phyloP scores from a whole-genome alignment of 1,139 yeast species.

The Hemisphaericaspora lyxosophila region DNA sequence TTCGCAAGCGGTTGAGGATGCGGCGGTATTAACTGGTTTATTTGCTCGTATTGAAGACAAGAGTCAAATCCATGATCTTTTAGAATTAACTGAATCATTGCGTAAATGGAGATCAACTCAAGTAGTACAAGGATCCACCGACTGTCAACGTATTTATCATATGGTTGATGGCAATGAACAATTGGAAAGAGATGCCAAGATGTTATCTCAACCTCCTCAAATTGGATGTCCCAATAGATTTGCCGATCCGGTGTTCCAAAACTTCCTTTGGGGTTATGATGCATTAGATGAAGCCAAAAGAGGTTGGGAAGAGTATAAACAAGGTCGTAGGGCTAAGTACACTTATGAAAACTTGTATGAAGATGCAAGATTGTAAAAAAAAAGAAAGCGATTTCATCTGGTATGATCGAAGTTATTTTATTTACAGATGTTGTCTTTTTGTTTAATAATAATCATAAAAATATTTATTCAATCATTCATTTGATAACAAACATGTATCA shows the following conservation, averaged over 20 bases:
- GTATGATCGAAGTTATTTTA: not conserved
- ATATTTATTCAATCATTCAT: too few relatives aligned
- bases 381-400: too few relatives aligned
- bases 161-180: slow-evolving; percentile 25
- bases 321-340: slow-evolving; percentile 12
- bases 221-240: slow-evolving; percentile 26
- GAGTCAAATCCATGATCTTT: slow-evolving; percentile 15
- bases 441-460: too few relatives aligned
- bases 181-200: slow-evolving; percentile 18
- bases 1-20: slow-evolving; percentile 38
- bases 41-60: slow-evolving; percentile 13
- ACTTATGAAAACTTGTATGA: slow-evolving; percentile 13
- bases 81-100: slow-evolving; percentile 17
- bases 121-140: slow-evolving; percentile 24
- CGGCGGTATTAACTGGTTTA: slow-evolving; percentile 21
- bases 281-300: slow-evolving; percentile 23
- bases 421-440: not conserved
- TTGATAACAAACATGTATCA: too few relatives aligned
- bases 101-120: slow-evolving; percentile 26
- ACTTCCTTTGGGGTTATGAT: slow-evolving; percentile 25
- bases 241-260: slow-evolving; percentile 27
- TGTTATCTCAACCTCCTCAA: slow-evolving; percentile 13
- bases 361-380: slow-evolving; percentile 6
- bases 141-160: slow-evolving; percentile 24
- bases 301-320: slow-evolving; percentile 14